Evolutionary conservation across 768 basidiomycete species (phyloP).

Genomic region (Suillus ampliporus): DNA sequence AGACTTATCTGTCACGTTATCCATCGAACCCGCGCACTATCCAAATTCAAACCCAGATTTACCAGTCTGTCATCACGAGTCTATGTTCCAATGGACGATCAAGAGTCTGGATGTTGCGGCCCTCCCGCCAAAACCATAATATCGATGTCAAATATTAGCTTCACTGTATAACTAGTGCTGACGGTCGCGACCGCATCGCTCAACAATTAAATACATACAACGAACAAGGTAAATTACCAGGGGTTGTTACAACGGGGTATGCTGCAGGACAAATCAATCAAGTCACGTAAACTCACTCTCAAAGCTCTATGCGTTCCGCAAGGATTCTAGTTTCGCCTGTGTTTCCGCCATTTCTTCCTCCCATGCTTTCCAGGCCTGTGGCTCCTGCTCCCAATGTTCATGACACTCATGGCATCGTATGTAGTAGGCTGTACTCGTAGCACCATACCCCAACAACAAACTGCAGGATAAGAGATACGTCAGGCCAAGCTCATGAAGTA

Average conservation of each 20-base stretch:
- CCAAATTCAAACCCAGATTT: too few species aligned
- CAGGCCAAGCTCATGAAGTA: constrained; percentile 3
- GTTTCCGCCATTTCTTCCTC: constrained; percentile 46
- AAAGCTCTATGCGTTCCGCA: background rate
- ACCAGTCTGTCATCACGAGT: too few species aligned
- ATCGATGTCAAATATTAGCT: too few species aligned
- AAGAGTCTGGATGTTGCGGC: background rate
- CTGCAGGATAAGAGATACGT: constrained; percentile 33
- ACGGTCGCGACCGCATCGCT: background rate
- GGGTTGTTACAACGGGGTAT: background rate
- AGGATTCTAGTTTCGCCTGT: constrained; percentile 37
- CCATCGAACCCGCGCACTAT: too few species aligned
- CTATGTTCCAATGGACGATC: too few species aligned
- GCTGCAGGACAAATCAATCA: background rate
- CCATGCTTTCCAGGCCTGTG: constrained; percentile 49
- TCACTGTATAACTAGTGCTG: background rate
- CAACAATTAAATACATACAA: background rate
- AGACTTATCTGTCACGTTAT: too few species aligned
- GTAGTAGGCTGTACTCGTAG: constrained; percentile 46
- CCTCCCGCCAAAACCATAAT: background rate
- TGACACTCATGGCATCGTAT: constrained; percentile 59
- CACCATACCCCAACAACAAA: constrained; percentile 45
- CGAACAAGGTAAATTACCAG: background rate
- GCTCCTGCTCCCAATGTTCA: constrained; percentile 40
- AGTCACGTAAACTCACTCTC: background rate